A percentile compares a stretch with the other conserved stretches of the same genome.
Conservation (phyloP, 1,284 basidiomycete species). For the Dichomitus squalens region DNA sequence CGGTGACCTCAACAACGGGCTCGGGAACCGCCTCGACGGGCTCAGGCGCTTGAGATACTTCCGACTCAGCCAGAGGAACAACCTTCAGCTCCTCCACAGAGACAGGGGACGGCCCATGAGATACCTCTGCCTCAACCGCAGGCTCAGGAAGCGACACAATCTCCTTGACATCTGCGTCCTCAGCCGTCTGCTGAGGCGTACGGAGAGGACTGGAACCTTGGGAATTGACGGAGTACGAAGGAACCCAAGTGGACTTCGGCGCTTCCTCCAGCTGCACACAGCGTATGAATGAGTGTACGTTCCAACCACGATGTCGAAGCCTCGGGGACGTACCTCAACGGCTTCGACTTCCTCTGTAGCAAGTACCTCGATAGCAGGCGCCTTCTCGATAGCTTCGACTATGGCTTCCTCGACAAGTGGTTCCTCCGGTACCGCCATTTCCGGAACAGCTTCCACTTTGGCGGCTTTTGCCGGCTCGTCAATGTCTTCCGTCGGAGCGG, state of each 20-base stretch:
- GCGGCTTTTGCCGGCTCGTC: not conserved
- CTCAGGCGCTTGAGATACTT: not conserved
- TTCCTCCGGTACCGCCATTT: not conserved
- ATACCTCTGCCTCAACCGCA: conserved; percentile 4
- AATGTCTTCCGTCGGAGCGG: not conserved
- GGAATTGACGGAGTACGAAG: conserved; percentile 20
- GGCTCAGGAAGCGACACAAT: conserved; percentile 21
- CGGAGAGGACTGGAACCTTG: conserved; percentile 20
- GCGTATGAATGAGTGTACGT: not conserved
- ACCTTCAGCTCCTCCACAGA: not conserved
- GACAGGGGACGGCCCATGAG: not conserved
- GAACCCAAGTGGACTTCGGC: conserved; percentile 12
- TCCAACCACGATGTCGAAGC: not conserved
- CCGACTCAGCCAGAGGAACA: not conserved
- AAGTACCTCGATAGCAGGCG: not conserved
- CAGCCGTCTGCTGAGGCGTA: conserved; percentile 20
- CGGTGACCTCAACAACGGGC: not conserved
- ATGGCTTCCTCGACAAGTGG: not conserved
- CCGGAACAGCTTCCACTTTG: not conserved
- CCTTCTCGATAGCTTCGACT: conserved; percentile 5
- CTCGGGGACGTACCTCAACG: conserved; percentile 6
- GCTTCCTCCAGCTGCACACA: not conserved
- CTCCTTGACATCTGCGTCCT: conserved; percentile 26
- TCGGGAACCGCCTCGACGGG: conserved; percentile 3
- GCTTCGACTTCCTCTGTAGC: conserved; percentile 9